Evolutionary conservation across 495 filamentous ascomycete genomes (phyloP), one percentile per base, ranked within the genome.

Genomic region (Aspergillus homomorphus): DNA sequence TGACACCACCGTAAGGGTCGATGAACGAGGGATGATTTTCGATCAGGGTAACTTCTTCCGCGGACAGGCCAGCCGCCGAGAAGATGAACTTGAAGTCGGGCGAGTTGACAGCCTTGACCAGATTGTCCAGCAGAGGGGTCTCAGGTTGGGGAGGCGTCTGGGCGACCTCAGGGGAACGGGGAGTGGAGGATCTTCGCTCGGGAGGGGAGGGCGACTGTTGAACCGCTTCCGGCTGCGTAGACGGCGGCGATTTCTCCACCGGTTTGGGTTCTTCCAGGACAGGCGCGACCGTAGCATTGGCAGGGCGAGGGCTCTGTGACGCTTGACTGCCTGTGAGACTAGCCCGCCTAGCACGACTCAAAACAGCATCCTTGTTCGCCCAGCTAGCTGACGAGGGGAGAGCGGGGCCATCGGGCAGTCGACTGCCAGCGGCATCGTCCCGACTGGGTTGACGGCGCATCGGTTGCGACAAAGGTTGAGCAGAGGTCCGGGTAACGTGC

Each of bases 341-440:
- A 22, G 87, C 57, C 38, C 88, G 81, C 54, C 88, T 81, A 61
- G 88, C 88, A 43, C 84, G 82, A 57, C 85, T 84, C 18, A 78
- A 73, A 33, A 88, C 84, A 4, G 83, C 78, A 57, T 89, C 88
- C 62, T 89, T 91, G 49, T 82, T 84, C 6, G 92, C 94, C 94
- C 94, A 99, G 67, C 87, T 96, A 4, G 93, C 94, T 6, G 92
- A 90, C 7, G 93, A 88, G 0, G 94, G 94, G 15, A 99, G 80
- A 10, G 91, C 95, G 43, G 95, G 88, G 1, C 87, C 87, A 67
- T 96, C 92, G 8, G 63, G 68, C 41, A 78, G 70, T 15, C 74
- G 79, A 45, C 76, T 70, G 61, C 83, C 83, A 53, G 85, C 76
- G 6, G 86, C 81, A 43, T 85, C 90, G 65, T 97, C 90, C 62